Conservation (phyloP, 2,329 filamentous ascomycete species). For the Lithohypha guttulata region DNA sequence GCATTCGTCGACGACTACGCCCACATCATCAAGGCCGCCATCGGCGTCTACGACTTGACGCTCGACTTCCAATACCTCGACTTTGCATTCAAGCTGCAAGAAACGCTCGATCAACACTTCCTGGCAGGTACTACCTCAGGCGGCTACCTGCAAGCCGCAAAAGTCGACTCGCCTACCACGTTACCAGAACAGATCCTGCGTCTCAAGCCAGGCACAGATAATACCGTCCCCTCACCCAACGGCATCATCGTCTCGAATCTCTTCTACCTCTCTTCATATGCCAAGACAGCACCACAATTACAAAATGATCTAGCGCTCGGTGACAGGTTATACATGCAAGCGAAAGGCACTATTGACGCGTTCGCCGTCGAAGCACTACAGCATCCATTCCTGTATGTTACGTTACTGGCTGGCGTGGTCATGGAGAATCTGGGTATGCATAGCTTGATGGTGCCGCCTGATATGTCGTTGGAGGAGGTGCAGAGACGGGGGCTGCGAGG, state of each 20-base stretch:
- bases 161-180: constrained; percentile 21
- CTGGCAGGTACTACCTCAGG: constrained; percentile 50
- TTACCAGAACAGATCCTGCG: constrained; percentile 44
- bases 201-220: constrained; percentile 92
- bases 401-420: constrained; percentile 66
- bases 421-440: constrained; percentile 60
- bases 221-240: constrained; percentile 80
- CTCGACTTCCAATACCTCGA: constrained; percentile 63
- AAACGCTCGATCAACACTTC: constrained; percentile 63
- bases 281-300: constrained; percentile 8
- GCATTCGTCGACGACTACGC: constrained; percentile 92
- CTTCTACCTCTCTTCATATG: constrained; percentile 61
- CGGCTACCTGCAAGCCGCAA: constrained; percentile 27
- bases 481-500: constrained; percentile 14
- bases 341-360: constrained; percentile 64
- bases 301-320: constrained; percentile 2
- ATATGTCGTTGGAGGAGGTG: constrained; percentile 15
- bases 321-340: constrained; percentile 36
- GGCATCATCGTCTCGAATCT: constrained; percentile 77
- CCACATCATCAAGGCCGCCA: constrained; percentile 69
- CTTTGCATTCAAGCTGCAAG: constrained; percentile 73
- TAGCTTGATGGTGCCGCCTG: constrained; percentile 39
- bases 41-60: constrained; percentile 76
- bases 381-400: constrained; percentile 83
- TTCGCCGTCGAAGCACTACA: constrained; percentile 89